A percentile compares a stretch with the other conserved stretches of the same genome.
phyloP scores from a whole-genome alignment of 2,329 filamentous ascomycete species.

The Cladosporium sp. region DNA sequence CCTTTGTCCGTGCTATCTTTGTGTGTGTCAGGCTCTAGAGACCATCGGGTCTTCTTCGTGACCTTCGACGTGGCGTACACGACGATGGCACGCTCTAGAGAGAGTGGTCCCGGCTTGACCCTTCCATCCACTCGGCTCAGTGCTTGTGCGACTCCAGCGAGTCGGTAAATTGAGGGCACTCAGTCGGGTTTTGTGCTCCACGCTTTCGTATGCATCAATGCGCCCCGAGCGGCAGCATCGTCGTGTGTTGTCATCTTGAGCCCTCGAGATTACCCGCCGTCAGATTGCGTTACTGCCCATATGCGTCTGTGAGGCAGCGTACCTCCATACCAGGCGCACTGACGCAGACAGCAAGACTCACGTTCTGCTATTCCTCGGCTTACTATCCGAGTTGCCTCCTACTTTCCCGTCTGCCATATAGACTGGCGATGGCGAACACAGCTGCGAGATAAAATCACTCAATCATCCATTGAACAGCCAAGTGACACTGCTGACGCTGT shows the following conservation, averaged over 20 bases:
- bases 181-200: neutral
- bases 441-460: neutral
- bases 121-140: conserved; percentile 2
- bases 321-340: neutral
- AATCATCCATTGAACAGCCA: neutral
- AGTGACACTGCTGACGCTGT: conserved; percentile 28
- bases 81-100: neutral
- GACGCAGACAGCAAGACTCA: neutral
- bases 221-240: neutral
- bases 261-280: neutral
- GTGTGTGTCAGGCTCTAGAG: neutral
- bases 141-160: conserved; percentile 7
- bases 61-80: conserved; percentile 3
- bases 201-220: neutral
- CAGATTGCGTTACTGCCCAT: conserved; percentile 1
- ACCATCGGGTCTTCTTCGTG: conserved; percentile 4
- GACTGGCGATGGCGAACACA: neutral
- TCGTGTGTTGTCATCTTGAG: conserved; percentile 1
- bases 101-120: neutral
- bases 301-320: conserved; percentile 1
- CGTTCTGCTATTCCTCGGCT: neutral
- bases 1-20: neutral
- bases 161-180: conserved; percentile 6
- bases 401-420: neutral
- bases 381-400: neutral